These are phyloP conservation scores for Helicostylum pulchrum DNA, from an alignment of 192 early-diverging fungal genomes.

Conservation along the genomic window DNA sequence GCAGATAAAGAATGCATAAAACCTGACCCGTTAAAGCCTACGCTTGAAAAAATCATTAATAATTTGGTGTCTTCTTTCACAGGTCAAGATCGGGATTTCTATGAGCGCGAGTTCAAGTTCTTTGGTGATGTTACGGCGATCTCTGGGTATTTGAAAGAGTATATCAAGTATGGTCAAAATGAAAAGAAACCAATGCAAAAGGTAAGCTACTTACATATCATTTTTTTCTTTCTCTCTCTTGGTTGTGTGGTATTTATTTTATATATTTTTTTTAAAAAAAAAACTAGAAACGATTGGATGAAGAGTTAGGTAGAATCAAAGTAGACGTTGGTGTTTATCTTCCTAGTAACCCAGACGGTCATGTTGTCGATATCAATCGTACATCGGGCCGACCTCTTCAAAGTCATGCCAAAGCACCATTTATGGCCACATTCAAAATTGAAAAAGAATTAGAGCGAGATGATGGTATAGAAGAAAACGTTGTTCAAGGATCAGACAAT, in stretches of 20 bases:
- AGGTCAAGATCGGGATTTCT: constrained; percentile 85
- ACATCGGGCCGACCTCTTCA: constrained; percentile 92
- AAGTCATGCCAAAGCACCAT: constrained; percentile 98
- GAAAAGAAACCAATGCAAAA: constrained; percentile 82
- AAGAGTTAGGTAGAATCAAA: constrained; percentile 90
- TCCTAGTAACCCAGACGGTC: constrained; percentile 94
- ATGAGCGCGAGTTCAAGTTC: constrained; percentile 94
- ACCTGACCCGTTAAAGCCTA: constrained; percentile 86
- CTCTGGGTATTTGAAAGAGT: constrained; percentile 96
- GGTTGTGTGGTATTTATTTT: not conserved
- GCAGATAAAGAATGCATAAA: constrained; percentile 41
- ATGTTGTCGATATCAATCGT: constrained; percentile 91
- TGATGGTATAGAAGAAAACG: constrained; percentile 40
- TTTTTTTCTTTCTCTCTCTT: not conserved
- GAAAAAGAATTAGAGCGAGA: constrained; percentile 53
- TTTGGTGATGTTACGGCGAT: constrained; percentile 94
- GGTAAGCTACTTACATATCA: constrained; percentile 20
- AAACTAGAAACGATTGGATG: constrained; percentile 94
- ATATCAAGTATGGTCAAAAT: constrained; percentile 81
- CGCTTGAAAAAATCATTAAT: constrained; percentile 80
- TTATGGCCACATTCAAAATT: constrained; percentile 97
- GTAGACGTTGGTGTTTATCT: constrained; percentile 98
- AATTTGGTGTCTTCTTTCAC: constrained; percentile 77
- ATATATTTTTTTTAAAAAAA: no score
- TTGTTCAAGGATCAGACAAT: constrained; percentile 27